These are phyloP conservation scores for Brassica rapa DNA, from an alignment of 345 rosid species.

Conservation along the genomic window DNA sequence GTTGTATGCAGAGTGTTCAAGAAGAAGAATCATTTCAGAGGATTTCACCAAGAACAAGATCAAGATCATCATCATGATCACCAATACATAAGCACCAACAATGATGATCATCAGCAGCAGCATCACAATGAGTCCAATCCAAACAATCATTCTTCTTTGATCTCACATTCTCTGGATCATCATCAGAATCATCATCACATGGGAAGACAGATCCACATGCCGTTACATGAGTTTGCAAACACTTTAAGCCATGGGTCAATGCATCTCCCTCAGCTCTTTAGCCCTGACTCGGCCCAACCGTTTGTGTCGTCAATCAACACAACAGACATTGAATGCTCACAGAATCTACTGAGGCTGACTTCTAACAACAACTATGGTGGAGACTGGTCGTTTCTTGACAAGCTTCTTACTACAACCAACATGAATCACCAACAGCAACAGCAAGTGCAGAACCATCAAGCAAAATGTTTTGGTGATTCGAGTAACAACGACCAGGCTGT, in stretches of 20 bases:
- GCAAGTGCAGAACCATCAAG: constrained; percentile 37
- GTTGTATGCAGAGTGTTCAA: constrained; percentile 89
- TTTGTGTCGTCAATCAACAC: constrained; percentile 45
- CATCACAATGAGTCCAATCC: constrained; percentile 33
- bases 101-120: constrained; percentile 20
- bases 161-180: constrained; percentile 29
- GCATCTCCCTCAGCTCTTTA: constrained; percentile 83
- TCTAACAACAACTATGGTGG: constrained; percentile 55
- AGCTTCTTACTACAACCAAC: constrained; percentile 63
- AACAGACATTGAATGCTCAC: constrained; percentile 61
- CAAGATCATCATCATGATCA: constrained; percentile 43
- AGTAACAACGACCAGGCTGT: constrained; percentile 12
- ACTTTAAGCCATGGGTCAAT: constrained; percentile 50
- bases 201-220: constrained; percentile 36
- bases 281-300: constrained; percentile 62
- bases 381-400: constrained; percentile 88
- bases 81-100: constrained; percentile 36
- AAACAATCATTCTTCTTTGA: constrained; percentile 32
- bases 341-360: constrained; percentile 68
- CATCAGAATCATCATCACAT: constrained; percentile 33
- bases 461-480: constrained; percentile 34
- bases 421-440: constrained; percentile 38
- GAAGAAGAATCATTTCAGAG: constrained; percentile 71
- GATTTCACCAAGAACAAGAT: constrained; percentile 50
- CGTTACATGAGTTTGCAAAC: constrained; percentile 39